Base-by-base conservation (phyloP, 306 rosid species). In the Cicer judaicum region DNA sequence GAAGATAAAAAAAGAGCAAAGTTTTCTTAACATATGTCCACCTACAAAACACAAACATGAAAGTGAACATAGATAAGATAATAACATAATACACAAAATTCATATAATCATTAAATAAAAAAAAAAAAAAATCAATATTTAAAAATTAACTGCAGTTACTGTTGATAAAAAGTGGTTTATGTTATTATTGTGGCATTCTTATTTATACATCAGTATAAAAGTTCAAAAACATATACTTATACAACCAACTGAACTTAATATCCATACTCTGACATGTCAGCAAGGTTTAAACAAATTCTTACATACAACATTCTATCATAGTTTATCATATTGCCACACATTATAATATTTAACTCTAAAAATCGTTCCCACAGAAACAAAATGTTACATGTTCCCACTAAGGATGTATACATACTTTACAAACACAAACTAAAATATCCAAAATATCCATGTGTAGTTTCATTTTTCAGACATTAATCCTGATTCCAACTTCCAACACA, bases 21-120 rank as follows among this genome's bases (percentile, higher is more conserved):
- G 11, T 12, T 36, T 66, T 79, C 19, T n/a, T 56, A 73, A 10
- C 9, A 53, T 68, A 10, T 61, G 60, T 62, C 42, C 46, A 10
- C 15, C 21, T 68, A n/a, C 59, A 68, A 68, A 68, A 53, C 56
- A 67, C 39, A 21, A 67, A 67, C 43, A 24, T 67, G 16, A 29
- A 36, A 21, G 18, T 13, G 16, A 21, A 67, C 21, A 13, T 34
- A 34, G 7, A 67, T 67, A 67, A 48, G 56, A 67, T 67, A 7
- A 12, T 19, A 19, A 13, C 18, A 43, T 16, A 41, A 64, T 41
- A 18, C 1, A 47, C 0, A 13, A 7, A 24, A 44, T 5, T 66
- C 7, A 19, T 18, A 64, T 66, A 44, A 12, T 4, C 36, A 29
- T 29, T 29, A 29, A 29, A 29, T 29, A 11, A 0, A 66, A 12